Percentiles rank a stretch among this genome's conserved stretches.
phyloP scores from a whole-genome alignment of 805 yeast species.

The Schwanniomyces sp. region DNA sequence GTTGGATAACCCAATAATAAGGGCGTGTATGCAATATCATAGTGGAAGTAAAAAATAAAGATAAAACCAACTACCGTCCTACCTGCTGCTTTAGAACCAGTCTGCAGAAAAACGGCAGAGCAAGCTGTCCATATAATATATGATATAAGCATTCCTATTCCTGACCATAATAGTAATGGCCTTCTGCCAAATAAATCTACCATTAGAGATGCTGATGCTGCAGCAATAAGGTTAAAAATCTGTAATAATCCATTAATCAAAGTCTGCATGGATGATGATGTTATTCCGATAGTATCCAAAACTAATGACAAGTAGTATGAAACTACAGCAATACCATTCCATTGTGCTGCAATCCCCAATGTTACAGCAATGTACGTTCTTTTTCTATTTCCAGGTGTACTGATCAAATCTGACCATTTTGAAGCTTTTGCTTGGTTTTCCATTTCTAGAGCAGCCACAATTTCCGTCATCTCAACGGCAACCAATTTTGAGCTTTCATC shows the following conservation, averaged over 20 bases:
- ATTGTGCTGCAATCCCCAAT: constrained; percentile 42
- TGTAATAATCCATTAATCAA: constrained; percentile 3
- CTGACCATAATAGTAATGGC: neutral
- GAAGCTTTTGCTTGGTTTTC: neutral
- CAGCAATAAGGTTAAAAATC: neutral
- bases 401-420: constrained; percentile 1
- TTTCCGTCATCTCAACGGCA: constrained; percentile 20
- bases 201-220: neutral
- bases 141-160: constrained; percentile 17
- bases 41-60: constrained; percentile 20
- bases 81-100: constrained; percentile 11
- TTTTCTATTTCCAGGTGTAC: neutral
- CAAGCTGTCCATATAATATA: constrained; percentile 25
- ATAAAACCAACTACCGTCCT: constrained; percentile 23
- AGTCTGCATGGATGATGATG: constrained; percentile 1
- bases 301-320: constrained; percentile 22
- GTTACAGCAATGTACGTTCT: constrained; percentile 26
- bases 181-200: neutral
- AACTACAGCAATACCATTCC: constrained; percentile 49
- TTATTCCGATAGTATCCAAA: constrained; percentile 15
- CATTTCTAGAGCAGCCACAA: constrained; percentile 1
- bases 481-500: constrained; percentile 4
- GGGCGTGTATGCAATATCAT: constrained; percentile 39
- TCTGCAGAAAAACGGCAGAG: constrained; percentile 19
- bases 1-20: constrained; percentile 47